Evolutionary conservation across 2,329 filamentous ascomycete genomes (phyloP).

Genomic region (Epichloe hybrida): DNA sequence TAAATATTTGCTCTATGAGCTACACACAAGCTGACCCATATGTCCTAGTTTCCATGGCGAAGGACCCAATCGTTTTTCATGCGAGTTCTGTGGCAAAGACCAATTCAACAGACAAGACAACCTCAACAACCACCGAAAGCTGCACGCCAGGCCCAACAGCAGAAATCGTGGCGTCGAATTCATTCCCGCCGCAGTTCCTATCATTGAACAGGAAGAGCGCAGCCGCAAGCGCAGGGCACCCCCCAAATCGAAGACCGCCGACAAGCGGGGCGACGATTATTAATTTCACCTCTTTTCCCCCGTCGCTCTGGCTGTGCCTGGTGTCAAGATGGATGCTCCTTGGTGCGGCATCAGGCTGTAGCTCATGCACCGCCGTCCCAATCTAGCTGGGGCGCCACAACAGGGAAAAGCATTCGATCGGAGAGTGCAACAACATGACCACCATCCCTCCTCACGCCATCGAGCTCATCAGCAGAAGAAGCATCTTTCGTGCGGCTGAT

Average conservation of each 20-base stretch:
- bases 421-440: neutral
- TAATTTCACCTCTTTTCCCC: conserved; percentile 8
- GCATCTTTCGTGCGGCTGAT: neutral
- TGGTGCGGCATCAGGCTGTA: no score
- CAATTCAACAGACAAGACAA: conserved; percentile 29
- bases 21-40: neutral
- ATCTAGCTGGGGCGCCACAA: neutral
- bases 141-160: conserved; percentile 25
- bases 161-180: conserved; percentile 27
- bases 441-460: neutral
- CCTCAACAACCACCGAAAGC: conserved; percentile 28
- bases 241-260: conserved; percentile 22
- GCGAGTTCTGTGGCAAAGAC: conserved; percentile 29
- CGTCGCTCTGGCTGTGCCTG: neutral
- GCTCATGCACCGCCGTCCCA: neutral
- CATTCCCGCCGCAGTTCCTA: conserved; percentile 24
- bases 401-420: neutral
- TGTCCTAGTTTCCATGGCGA: conserved; percentile 22
- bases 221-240: conserved; percentile 26
- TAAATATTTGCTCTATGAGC: neutral
- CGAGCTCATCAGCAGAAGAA: neutral
- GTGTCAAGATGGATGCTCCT: neutral
- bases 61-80: conserved; percentile 25
- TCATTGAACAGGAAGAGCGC: conserved; percentile 27
- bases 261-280: conserved; percentile 19